Base-by-base conservation (phyloP, 108 stramenopile species). In the Skeletonema grethae region DNA sequence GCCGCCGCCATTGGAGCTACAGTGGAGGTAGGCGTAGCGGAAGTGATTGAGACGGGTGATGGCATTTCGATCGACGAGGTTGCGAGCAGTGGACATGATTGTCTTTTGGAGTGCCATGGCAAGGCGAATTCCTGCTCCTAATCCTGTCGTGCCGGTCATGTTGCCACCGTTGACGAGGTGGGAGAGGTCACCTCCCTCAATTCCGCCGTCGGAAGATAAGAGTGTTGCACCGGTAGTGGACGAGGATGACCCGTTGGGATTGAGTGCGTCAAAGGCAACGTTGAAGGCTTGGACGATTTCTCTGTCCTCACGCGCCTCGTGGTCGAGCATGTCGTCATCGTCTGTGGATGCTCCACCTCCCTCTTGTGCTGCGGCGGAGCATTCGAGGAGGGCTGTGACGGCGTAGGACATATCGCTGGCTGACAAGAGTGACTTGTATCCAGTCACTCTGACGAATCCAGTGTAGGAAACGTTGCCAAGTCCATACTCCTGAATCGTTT, bases 321-420 rank as follows among this genome's bases (percentile, higher is more conserved):
- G 83, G 45, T 15, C 66, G 22, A 55, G 36, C n/a, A 50, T 48
- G 16, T 67, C 73, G 10, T 57, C 72, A 25, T 78, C 75, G 31
- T 61, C 68, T 22, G 65, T 55, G 30, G 73, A 60, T 31, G 55
- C 48, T 10, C 64, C 28, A 16, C 67, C 64, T 53, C 71, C 73
- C 12, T 80, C 74, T 56, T 68, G 41, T 35, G 85, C 87, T 15
- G 77, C 70, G 35, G 77, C 70, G 38, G 77, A 79, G 70, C 74
- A 88, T 77, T 91, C 91, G 7, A 95, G 82, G 7, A 95, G 77
- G 9, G 90, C 95, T n/a, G 89, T 90, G n/a, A 92, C 83, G 36
- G 91, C 95, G 63, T 91, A 81, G 2, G 87, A 86, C 63, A 92
- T 87, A 57, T 95, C 95, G 75, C 90, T 87, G 34, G 90, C 92